Conservation (phyloP, 2,329 filamentous ascomycete genomes). For the Colletotrichum sp. region DNA sequence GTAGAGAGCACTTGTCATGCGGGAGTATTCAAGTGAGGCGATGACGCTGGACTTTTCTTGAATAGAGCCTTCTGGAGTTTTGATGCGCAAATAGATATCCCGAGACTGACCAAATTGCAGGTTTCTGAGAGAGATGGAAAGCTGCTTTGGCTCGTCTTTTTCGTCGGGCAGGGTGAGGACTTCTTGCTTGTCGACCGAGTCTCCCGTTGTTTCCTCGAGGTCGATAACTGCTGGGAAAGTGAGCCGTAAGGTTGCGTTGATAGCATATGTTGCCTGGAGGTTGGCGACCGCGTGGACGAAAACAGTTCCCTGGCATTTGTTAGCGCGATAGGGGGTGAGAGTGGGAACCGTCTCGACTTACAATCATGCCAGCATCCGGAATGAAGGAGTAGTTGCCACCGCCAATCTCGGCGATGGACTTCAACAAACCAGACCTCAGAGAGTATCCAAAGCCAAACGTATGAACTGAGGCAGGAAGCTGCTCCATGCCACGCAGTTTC, state of each 20-base stretch:
- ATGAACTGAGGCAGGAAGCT: conserved; percentile 50
- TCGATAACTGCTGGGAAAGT: conserved; percentile 38
- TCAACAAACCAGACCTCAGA: conserved; percentile 57
- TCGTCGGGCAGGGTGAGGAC: conserved; percentile 23
- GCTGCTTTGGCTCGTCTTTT: not conserved
- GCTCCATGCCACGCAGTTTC: conserved; percentile 49
- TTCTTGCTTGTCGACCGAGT: conserved; percentile 39
- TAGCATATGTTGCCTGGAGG: conserved; percentile 63
- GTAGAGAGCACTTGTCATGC: conserved; percentile 22
- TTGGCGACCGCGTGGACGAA: conserved; percentile 68
- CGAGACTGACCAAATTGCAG: conserved; percentile 67
- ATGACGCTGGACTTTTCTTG: not conserved
- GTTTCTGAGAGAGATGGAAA: conserved; percentile 52
- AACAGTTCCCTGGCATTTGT: conserved; percentile 52
- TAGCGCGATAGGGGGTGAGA: not conserved
- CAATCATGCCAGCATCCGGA: conserved; percentile 66
- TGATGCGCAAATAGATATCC: conserved; percentile 55
- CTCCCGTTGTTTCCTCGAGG: conserved; percentile 44
- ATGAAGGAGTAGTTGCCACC: conserved; percentile 67
- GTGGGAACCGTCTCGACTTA: conserved; percentile 22
- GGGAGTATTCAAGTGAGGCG: conserved; percentile 22
- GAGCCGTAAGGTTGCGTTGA: conserved; percentile 47
- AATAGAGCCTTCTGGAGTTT: not conserved
- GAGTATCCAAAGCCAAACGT: conserved; percentile 61
- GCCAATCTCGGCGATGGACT: conserved; percentile 63